phyloP scores from a whole-genome alignment of 257 asterid species.

The Sherardia arvensis region DNA sequence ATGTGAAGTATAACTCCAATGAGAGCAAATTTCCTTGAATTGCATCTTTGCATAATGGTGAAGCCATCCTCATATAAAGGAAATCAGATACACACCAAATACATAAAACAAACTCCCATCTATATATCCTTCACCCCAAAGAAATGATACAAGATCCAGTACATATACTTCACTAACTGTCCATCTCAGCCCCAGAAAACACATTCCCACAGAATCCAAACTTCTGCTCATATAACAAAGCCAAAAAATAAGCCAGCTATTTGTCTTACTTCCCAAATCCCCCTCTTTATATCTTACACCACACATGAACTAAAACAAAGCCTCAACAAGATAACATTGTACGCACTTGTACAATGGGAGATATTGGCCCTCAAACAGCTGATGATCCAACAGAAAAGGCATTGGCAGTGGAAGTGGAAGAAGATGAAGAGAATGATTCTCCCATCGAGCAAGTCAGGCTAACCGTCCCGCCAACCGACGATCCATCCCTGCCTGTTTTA shows the following conservation, averaged over 20 bases:
- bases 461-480: conserved; percentile 47
- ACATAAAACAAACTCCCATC: background rate
- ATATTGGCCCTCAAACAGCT: background rate
- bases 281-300: background rate
- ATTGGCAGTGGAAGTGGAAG: conserved; percentile 14
- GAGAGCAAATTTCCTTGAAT: background rate
- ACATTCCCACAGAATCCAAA: background rate
- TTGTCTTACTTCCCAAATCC: background rate
- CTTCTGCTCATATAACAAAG: background rate
- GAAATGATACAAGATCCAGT: background rate
- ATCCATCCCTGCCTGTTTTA: conserved; percentile 35
- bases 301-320: background rate
- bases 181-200: background rate
- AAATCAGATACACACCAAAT: background rate
- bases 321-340: background rate
- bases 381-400: background rate
- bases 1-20: background rate
- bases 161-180: background rate
- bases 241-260: background rate
- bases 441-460: conserved; percentile 65
- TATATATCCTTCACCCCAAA: background rate
- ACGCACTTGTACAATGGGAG: background rate
- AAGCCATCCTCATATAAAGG: background rate
- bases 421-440: conserved; percentile 20
- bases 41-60: background rate